phyloP scores from a whole-genome alignment of 2,329 filamentous ascomycete species.

The Aspergillus flavus region DNA sequence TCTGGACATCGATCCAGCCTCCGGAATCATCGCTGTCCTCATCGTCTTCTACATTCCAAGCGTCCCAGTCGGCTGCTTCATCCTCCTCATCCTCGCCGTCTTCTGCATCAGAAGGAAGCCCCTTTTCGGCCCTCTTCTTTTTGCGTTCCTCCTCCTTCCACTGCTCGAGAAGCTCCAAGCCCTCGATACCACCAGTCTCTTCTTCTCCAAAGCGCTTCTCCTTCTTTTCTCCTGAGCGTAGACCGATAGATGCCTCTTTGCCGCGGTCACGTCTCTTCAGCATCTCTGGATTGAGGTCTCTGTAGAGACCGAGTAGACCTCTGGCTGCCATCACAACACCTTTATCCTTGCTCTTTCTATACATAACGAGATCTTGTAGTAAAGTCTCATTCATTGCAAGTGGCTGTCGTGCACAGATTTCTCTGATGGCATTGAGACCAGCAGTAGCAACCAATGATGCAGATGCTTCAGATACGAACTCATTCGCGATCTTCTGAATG shows the following conservation, averaged over 20 bases:
- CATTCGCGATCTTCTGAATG: conserved; percentile 93
- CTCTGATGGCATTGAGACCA: conserved; percentile 90
- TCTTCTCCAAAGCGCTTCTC: conserved; percentile 83
- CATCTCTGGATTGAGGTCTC: conserved; percentile 87
- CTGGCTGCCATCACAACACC: conserved; percentile 99
- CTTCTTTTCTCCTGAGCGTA: conserved; percentile 74
- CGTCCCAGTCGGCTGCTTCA: conserved; percentile 59
- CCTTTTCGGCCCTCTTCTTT: conserved; percentile 70
- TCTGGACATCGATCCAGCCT: conserved; percentile 90
- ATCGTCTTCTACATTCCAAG: conserved; percentile 64
- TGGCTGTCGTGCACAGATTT: conserved; percentile 89
- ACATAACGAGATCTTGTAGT: conserved; percentile 94
- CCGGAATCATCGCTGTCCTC: conserved; percentile 71
- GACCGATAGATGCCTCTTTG: conserved; percentile 82
- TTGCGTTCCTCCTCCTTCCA: conserved; percentile 91
- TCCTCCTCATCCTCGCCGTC: conserved; percentile 64
- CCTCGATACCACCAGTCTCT: conserved; percentile 79
- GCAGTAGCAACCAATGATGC: conserved; percentile 89
- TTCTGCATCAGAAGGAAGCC: conserved; percentile 63
- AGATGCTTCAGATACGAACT: conserved; percentile 94
- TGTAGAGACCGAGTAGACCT: conserved; percentile 84
- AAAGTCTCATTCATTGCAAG: conserved; percentile 95
- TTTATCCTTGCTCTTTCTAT: conserved; percentile 97
- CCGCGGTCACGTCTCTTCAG: conserved; percentile 88
- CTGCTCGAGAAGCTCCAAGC: conserved; percentile 84